These are phyloP conservation scores for Chenopodium formosanum DNA, from an alignment of 148 eudicot species.

Conservation along the genomic window DNA sequence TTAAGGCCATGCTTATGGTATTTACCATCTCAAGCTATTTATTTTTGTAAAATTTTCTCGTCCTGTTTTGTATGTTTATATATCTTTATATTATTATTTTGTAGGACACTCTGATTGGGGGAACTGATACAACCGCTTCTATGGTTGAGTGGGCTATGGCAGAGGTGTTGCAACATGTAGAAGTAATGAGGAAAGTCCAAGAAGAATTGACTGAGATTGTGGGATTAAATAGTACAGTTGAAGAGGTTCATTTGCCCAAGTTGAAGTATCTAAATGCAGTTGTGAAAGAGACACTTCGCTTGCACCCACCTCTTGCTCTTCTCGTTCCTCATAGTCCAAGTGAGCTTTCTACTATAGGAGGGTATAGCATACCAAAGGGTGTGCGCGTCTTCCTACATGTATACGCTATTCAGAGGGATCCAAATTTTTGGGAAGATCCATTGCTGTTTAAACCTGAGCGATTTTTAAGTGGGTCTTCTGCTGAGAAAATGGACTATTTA, in stretches of 20 bases:
- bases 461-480: conserved; percentile 21
- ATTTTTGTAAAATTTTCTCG: not conserved
- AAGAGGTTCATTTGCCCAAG: conserved; percentile 32
- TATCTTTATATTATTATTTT: too few relatives aligned
- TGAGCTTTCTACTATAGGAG: conserved; percentile 24
- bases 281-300: conserved; percentile 38
- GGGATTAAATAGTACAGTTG: conserved; percentile 28
- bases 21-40: not conserved
- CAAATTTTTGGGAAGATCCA: conserved; percentile 29
- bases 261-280: conserved; percentile 40
- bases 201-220: conserved; percentile 33
- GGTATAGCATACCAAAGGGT: conserved; percentile 33
- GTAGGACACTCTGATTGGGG: conserved; percentile 39
- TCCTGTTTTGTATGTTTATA: too few relatives aligned
- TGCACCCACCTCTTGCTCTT: conserved; percentile 38
- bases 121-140: conserved; percentile 37
- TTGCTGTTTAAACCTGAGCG: conserved; percentile 39
- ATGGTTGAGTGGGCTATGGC: conserved; percentile 45
- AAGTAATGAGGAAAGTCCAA: conserved; percentile 26
- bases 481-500: conserved; percentile 20
- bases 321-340: conserved; percentile 32
- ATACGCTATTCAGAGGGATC: conserved; percentile 35
- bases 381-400: conserved; percentile 28
- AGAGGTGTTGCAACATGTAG: conserved; percentile 31
- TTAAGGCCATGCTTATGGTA: conserved; percentile 46